Conservation (phyloP, 2,329 filamentous ascomycete species). For the Huntiella bhutanensis region DNA sequence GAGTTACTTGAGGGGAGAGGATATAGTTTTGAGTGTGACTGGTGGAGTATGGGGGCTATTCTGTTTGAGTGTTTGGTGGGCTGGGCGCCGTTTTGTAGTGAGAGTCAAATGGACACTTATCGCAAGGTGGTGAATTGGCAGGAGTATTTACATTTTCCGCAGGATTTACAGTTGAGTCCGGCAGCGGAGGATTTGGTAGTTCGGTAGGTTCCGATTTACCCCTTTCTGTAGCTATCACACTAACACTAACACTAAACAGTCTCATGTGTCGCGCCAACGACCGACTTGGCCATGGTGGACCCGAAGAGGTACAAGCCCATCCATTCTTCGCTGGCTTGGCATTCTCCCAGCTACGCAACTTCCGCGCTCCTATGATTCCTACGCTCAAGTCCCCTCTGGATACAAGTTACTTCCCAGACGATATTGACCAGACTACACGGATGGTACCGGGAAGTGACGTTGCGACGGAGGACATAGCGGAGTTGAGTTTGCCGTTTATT, state of each 20-base stretch:
- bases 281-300: conserved; percentile 70
- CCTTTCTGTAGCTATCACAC: conserved; percentile 15
- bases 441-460: conserved; percentile 6
- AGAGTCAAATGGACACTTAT: conserved; percentile 94
- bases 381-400: conserved; percentile 85
- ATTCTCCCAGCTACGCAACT: conserved; percentile 80
- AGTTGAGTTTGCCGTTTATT: conserved; percentile 74
- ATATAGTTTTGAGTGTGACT: conserved; percentile 93
- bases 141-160: conserved; percentile 86
- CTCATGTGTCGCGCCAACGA: conserved; percentile 89
- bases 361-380: conserved; percentile 90
- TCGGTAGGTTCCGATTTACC: conserved; percentile 38
- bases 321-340: conserved; percentile 94
- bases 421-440: conserved; percentile 80
- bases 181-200: conserved; percentile 86
- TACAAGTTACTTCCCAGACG: conserved; percentile 96
- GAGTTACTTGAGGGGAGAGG: conserved; percentile 96
- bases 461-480: conserved; percentile 53
- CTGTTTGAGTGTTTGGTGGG: conserved; percentile 99
- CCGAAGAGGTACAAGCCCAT: conserved; percentile 82
- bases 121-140: conserved; percentile 99
- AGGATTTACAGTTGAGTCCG: conserved; percentile 71
- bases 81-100: conserved; percentile 97
- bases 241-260: conserved; percentile 25
- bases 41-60: conserved; percentile 97